Evolutionary conservation across 768 basidiomycete genomes (phyloP), one percentile per base, ranked within the genome.

Genomic region (Kwoniella sp.): DNA sequence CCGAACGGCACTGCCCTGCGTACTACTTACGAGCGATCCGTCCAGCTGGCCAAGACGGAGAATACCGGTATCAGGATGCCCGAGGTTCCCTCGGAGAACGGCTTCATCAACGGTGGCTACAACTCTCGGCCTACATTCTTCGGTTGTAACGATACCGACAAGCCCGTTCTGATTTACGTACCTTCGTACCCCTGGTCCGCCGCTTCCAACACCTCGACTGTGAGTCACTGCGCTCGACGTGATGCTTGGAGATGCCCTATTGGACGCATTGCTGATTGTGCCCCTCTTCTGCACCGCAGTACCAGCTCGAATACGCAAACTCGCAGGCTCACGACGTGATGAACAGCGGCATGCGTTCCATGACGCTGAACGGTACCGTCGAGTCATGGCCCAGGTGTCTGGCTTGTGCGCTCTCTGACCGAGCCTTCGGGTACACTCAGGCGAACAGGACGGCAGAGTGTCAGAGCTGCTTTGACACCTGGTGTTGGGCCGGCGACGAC

Each of bases 131-230:
- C 65, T 23, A 61, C 59, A 0, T 63, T 67, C 46, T 69, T 69
- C 34, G 67, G 70, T n/a, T 65, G 67, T 52, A 68, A 73, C 51
- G 71, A 72, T 38, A 69, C 72, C 38, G 80, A 81, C 50, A 85
- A 79, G 56, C 87, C 87, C 0, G 59, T 89, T 17, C 73, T 89
- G 33, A 79, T 89, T 36, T 88, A 86, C 63, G 76, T 89, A 6
- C 88, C 88, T 5, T 87, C 85, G 67, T 79, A 85, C 26, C 85
- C 87, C 32, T 60, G 62, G 62, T 53, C 55, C 7, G 64, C 46
- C 38, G 48, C 55, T 25, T 59, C 60, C 48, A 73, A 75, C 56
- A 65, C 59, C 5, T 62, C 62, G 5, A 75, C 69, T 29, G 65
- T 67, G 46, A 54, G 65, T 63, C 10, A 39, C 7, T 12, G 36